Evolutionary conservation across 1,284 basidiomycete genomes (phyloP), one percentile per base, ranked within the genome.

Genomic region (Ceratobasidium sp.): DNA sequence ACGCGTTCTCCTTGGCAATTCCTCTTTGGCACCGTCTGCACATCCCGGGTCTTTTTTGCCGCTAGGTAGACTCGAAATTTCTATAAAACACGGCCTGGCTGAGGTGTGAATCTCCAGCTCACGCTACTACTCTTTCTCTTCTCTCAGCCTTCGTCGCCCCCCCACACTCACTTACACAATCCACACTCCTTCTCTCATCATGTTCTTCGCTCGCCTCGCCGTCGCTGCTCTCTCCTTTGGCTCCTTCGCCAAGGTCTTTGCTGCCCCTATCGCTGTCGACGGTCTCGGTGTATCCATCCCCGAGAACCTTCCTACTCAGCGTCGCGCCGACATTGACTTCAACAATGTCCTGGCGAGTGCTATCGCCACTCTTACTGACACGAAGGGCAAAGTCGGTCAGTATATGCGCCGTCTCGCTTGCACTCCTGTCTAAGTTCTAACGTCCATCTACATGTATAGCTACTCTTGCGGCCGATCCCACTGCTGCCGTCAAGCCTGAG

Each of bases 161-260:
- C 65, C 46, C 46, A 67, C 65, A 51, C 65, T 67, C 69, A 11
- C 69, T 57, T n/a, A 46, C 25, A 25, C 25, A 9, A 37, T 9
- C n/a, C 22, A 49, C 40, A 56, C 43, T 71, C 69, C 8, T 71
- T 70, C 46, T 51, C 44, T 40, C 49, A 56, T 4, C 22, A 71
- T 71, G 69, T 54, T 71, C 69, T 71, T 71, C 56, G 40, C 56
- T 49, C 69, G 69, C 43, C 56, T 71, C 34, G 69, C 69, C 40
- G 32, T 71, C 32, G 69, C 69, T 61, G 69, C 69, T 15, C 67
- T 69, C 19, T 54, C 67, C 40, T 69, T 69, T 40, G 56, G 54
- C 54, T 71, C 54, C 25, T 17, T 54, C 29, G 56, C 43, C 29
- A 15, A 59, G 40, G 69, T 61, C 8, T 71, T 71, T 51, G 54